Evolutionary conservation across 2,329 filamentous ascomycete species (phyloP).

Genomic region (Penicillium sp.): DNA sequence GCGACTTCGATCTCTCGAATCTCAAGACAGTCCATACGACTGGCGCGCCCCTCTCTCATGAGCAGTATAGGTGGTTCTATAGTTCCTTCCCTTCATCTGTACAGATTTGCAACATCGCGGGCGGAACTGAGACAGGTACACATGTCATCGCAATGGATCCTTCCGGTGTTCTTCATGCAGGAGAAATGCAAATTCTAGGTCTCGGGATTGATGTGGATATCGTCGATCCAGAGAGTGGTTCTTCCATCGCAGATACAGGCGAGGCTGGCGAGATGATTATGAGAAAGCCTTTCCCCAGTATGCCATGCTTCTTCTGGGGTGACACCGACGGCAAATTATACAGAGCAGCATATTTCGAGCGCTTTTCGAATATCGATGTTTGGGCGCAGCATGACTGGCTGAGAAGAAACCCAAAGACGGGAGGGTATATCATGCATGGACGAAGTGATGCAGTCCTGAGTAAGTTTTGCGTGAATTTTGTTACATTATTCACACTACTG

Average conservation of each 20-base stretch:
- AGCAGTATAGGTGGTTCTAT: neutral
- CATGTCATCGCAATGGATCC: neutral
- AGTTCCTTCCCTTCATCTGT: neutral
- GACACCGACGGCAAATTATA: neutral
- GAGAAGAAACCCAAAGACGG: neutral
- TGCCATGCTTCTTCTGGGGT: conserved; percentile 2
- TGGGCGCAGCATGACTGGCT: conserved; percentile 1
- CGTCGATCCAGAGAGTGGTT: neutral
- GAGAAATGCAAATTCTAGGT: neutral
- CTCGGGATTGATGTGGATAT: neutral
- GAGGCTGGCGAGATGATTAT: neutral
- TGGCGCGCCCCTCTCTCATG: neutral
- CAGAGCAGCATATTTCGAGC: neutral
- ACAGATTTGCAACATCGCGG: neutral
- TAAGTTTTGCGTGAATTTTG: neutral
- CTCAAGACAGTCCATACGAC: neutral
- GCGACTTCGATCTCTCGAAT: neutral
- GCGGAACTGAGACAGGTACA: neutral
- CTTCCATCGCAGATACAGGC: neutral
- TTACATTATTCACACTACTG: neutral
- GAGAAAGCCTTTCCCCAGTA: neutral
- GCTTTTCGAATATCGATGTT: neutral
- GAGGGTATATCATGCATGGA: neutral
- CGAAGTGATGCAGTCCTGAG: neutral
- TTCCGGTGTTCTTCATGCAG: neutral